These are phyloP conservation scores for Prunus davidiana DNA, from an alignment of 306 rosid species.

Conservation along the genomic window DNA sequence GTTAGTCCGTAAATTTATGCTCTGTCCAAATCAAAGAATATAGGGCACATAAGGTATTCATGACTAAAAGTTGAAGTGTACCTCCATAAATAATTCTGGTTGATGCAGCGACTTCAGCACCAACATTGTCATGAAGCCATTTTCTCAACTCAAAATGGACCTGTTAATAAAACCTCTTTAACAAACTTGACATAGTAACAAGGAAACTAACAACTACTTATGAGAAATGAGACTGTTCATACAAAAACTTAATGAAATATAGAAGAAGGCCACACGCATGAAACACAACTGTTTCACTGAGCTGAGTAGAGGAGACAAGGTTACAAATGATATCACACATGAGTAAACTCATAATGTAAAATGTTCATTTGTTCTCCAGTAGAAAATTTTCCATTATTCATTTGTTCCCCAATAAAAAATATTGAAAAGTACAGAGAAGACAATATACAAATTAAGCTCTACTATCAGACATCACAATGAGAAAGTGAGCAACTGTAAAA, in stretches of 20 bases:
- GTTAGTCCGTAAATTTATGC: neutral
- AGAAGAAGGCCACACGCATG: neutral
- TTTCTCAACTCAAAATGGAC: slow-evolving; percentile 86
- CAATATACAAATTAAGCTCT: neutral
- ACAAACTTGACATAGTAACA: neutral
- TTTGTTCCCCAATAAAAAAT: neutral
- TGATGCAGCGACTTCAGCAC: slow-evolving; percentile 63
- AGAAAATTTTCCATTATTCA: neutral
- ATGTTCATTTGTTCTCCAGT: neutral
- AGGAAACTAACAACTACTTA: neutral
- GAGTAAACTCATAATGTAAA: neutral
- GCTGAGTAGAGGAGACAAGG: neutral
- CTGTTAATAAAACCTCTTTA: slow-evolving; percentile 17
- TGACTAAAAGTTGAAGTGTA: slow-evolving; percentile 20
- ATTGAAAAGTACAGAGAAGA: neutral
- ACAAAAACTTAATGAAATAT: too few relatives aligned
- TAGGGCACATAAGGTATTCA: neutral
- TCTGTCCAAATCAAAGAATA: neutral
- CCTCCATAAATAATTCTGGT: slow-evolving; percentile 92
- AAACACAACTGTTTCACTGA: neutral
- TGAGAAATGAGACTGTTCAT: neutral
- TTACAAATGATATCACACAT: neutral
- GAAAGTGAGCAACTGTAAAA: neutral
- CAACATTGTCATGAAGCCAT: slow-evolving; percentile 60
- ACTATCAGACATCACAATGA: neutral